Evolutionary conservation across 306 rosid species (phyloP).

Genomic region (Lagenaria siceraria): DNA sequence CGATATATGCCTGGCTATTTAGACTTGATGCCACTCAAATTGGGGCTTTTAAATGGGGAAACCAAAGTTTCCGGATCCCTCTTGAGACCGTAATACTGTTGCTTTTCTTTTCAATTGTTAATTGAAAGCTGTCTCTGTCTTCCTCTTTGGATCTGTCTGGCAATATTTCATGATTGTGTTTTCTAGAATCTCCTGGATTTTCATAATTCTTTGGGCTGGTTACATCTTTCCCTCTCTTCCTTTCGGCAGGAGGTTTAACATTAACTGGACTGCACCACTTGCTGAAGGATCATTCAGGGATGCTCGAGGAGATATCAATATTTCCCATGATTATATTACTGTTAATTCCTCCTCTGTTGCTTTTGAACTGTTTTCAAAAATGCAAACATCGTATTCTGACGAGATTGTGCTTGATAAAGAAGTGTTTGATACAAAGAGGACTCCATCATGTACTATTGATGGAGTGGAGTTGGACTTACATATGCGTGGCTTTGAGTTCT

Average conservation of each 20-base stretch:
- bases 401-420: constrained; percentile 26
- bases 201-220: constrained; percentile 10
- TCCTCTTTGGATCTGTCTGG: constrained; percentile 13
- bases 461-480: constrained; percentile 76
- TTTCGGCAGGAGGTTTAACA: constrained; percentile 59
- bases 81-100: constrained; percentile 64
- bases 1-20: constrained; percentile 63
- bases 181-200: constrained; percentile 3
- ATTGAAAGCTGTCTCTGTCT: background rate
- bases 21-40: constrained; percentile 45
- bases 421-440: constrained; percentile 24
- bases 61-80: constrained; percentile 77
- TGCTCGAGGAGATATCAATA: constrained; percentile 86
- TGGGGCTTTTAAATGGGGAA: constrained; percentile 72
- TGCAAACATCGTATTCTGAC: constrained; percentile 50
- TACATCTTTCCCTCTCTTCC: constrained; percentile 6
- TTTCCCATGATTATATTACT: constrained; percentile 49
- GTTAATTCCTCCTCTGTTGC: constrained; percentile 76
- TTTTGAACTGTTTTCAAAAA: constrained; percentile 57
- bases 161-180: background rate
- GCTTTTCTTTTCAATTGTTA: constrained; percentile 4
- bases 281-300: constrained; percentile 79
- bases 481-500: constrained; percentile 82
- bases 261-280: constrained; percentile 76
- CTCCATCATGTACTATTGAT: constrained; percentile 43